Conservation (phyloP, 805 yeast genomes). For the Candida michaelii region DNA sequence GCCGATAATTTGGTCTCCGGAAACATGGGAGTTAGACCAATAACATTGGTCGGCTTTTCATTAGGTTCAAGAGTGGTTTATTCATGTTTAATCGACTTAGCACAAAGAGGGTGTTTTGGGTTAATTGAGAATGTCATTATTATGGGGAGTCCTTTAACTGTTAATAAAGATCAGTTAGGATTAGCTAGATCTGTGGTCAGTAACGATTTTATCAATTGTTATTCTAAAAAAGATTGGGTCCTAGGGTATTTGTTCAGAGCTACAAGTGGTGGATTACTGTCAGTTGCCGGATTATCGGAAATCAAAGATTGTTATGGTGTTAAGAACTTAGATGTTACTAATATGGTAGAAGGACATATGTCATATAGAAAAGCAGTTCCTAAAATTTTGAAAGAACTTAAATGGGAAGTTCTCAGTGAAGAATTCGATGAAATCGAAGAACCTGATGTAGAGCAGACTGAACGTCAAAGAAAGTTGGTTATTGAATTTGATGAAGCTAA, state of each 20-base stretch:
- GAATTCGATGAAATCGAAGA: conserved; percentile 96
- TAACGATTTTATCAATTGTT: conserved; percentile 88
- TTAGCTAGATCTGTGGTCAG: conserved; percentile 83
- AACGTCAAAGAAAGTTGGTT: conserved; percentile 78
- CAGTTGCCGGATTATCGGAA: conserved; percentile 89
- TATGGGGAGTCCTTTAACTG: conserved; percentile 86
- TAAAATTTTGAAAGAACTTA: conserved; percentile 61
- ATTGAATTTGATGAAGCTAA: conserved; percentile 86
- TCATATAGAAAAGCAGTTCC: conserved; percentile 96
- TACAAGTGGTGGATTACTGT: conserved; percentile 87
- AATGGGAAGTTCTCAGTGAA: conserved; percentile 82
- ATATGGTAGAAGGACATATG: conserved; percentile 91
- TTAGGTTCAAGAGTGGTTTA: conserved; percentile 89
- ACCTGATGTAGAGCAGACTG: conserved; percentile 85
- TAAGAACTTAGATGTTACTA: conserved; percentile 87
- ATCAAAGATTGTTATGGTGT: conserved; percentile 61
- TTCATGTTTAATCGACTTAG: conserved; percentile 84
- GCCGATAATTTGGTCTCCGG: conserved; percentile 89
- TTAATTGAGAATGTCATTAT: conserved; percentile 83
- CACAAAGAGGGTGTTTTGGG: conserved; percentile 83
- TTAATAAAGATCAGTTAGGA: conserved; percentile 72
- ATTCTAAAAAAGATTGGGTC: conserved; percentile 92
- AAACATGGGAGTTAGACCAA: conserved; percentile 88
- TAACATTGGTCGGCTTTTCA: conserved; percentile 90
- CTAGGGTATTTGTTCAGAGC: conserved; percentile 93